Base-by-base conservation (phyloP, 1,284 basidiomycete species). In the Ceratobasidium sp. region DNA sequence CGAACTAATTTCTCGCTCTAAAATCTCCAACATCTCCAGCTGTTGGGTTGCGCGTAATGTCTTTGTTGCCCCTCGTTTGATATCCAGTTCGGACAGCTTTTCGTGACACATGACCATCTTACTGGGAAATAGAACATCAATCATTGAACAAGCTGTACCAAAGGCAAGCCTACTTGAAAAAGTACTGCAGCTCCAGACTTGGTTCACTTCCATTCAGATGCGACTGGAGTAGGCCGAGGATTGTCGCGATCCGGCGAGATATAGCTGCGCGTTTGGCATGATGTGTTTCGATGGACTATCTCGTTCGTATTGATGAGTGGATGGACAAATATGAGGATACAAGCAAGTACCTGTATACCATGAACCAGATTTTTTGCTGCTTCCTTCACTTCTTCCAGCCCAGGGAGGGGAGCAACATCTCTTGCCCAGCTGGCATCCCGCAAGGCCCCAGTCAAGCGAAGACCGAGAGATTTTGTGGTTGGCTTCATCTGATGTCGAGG, bases 21-120 rank as follows among this genome's bases (percentile, higher is more conserved):
- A 23, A 34, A 50, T 53, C 30, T 67, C 64, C 12, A 67, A 43
- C 36, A 67, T 32, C 28, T 67, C 64, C 4, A 67, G 21, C 34
- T 67, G 50, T 3, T 52, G n/a, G 23, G 50, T 26, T 10, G 26
- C 36, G 9, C 50, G 64, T 28, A 67, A 21, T 12, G 64, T 34
- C 10, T 36, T 55, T 14, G 48, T 36, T 9, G 55, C 4, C n/a
- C 50, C 64, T 26, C 64, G 50, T 10, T 39, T 55, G 10, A 32
- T 53, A 12, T 53, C 64, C 6, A 55, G n/a, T 6, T 30, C 21
- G 1, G 34, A 39, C 16, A 67, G 18, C 26, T 69, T 50, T 26
- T 43, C 36, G 41, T 69, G 64, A 16, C 64, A 69, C 3, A 23
- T 43, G 10, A 39, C 12, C 64, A 69, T 43, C 36, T 69, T 69